Percentiles rank a stretch among this genome's conserved stretches.
Evolutionary conservation across 768 basidiomycete species (phyloP).

Genomic region (Phylloporus arenicola): DNA sequence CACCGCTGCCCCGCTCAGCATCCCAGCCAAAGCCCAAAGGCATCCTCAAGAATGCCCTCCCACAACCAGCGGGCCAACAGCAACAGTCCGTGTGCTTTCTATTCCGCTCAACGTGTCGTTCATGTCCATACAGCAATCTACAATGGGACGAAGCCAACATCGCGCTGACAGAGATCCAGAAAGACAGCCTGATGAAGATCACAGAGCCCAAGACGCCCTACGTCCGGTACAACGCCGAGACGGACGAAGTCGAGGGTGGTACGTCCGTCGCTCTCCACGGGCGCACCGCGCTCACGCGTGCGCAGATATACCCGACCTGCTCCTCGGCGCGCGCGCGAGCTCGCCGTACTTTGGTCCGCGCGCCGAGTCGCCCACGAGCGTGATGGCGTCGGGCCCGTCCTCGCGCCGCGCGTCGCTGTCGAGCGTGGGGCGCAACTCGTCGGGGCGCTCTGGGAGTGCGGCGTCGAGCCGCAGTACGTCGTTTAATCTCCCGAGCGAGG

Average conservation of each 20-base stretch:
- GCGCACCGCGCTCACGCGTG: not conserved
- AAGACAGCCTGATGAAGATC: conserved; percentile 97
- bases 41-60: conserved; percentile 77
- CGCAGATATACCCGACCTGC: conserved; percentile 79
- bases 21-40: conserved; percentile 78
- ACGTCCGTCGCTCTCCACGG: conserved; percentile 14
- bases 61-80: conserved; percentile 35
- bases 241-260: conserved; percentile 85
- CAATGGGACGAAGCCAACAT: conserved; percentile 97
- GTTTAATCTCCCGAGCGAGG: conserved; percentile 73
- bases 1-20: conserved; percentile 54
- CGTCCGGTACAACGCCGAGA: conserved; percentile 84
- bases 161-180: conserved; percentile 86
- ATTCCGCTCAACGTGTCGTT: not conserved
- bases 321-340: conserved; percentile 39
- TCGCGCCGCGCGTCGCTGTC: conserved; percentile 74
- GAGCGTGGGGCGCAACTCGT: conserved; percentile 48
- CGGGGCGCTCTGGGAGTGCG: conserved; percentile 56
- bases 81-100: conserved; percentile 45
- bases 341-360: conserved; percentile 37
- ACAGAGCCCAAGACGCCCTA: conserved; percentile 97
- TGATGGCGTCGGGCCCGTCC: conserved; percentile 59
- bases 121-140: conserved; percentile 45
- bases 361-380: conserved; percentile 53
- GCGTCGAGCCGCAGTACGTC: conserved; percentile 77